Percentiles rank a stretch among this genome's conserved stretches.
phyloP scores from a whole-genome alignment of 768 basidiomycete genomes.

The Collybia nuda region DNA sequence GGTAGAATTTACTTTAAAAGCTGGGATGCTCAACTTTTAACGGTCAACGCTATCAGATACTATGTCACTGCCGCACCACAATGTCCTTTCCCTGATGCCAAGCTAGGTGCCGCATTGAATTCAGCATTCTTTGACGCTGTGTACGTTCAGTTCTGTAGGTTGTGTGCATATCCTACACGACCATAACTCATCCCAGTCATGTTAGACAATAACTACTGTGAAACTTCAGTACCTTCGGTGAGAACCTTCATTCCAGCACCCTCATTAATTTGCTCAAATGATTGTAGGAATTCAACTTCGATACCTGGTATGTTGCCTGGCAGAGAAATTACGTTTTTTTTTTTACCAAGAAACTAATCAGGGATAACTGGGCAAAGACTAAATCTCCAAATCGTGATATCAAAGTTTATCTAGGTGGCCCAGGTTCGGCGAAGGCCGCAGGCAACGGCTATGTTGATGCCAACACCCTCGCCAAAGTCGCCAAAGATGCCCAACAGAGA shows the following conservation, averaged over 20 bases:
- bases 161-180: conserved; percentile 1
- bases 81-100: conserved; percentile 71
- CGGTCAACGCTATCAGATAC: conserved; percentile 37
- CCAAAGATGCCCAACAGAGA: conserved; percentile 41
- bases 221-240: conserved; percentile 35
- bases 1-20: conserved; percentile 25
- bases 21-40: background rate
- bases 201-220: conserved; percentile 60
- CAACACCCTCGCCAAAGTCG: conserved; percentile 40
- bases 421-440: conserved; percentile 50
- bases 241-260: conserved; percentile 10
- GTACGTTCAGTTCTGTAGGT: conserved; percentile 68
- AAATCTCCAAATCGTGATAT: conserved; percentile 55
- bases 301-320: conserved; percentile 31
- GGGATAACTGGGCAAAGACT: conserved; percentile 64
- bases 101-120: conserved; percentile 58
- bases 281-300: conserved; percentile 51
- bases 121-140: conserved; percentile 66
- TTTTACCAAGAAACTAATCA: conserved; percentile 6
- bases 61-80: conserved; percentile 63
- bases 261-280: background rate
- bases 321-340: no score
- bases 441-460: conserved; percentile 52
- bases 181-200: conserved; percentile 6
- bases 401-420: conserved; percentile 62